Percentiles rank a stretch among this genome's conserved stretches.
Evolutionary conservation across 306 rosid species (phyloP).

Genomic region (Cucurbita argyrosperma): DNA sequence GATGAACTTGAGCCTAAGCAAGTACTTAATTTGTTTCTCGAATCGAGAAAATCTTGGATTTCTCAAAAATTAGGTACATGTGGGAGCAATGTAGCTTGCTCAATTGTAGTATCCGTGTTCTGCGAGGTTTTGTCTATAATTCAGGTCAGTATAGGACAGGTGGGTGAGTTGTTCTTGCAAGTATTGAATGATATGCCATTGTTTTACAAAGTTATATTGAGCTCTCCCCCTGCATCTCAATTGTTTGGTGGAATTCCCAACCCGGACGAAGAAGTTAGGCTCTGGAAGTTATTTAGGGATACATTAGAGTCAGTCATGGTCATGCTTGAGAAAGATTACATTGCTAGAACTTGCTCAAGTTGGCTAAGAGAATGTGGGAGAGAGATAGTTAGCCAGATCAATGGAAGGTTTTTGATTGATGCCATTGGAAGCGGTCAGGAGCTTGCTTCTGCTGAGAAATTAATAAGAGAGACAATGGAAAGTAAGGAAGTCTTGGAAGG

Average conservation of each 20-base stretch:
- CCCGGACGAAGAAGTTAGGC: conserved; percentile 93
- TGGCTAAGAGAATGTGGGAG: conserved; percentile 73
- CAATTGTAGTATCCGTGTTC: conserved; percentile 51
- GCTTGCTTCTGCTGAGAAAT: conserved; percentile 76
- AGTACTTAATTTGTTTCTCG: conserved; percentile 55
- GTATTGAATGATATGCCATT: conserved; percentile 85
- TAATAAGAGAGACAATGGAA: conserved; percentile 82
- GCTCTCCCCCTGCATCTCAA: conserved; percentile 77
- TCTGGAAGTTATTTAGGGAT: conserved; percentile 80
- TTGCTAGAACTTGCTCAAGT: conserved; percentile 50
- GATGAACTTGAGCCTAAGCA: conserved; percentile 65
- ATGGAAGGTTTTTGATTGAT: conserved; percentile 58
- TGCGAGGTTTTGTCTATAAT: conserved; percentile 72
- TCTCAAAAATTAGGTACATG: conserved; percentile 39
- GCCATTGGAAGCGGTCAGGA: conserved; percentile 59
- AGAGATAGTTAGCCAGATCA: conserved; percentile 45
- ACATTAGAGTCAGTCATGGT: conserved; percentile 51
- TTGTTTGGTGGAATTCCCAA: conserved; percentile 91
- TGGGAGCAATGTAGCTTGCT: conserved; percentile 22
- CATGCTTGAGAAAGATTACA: conserved; percentile 54
- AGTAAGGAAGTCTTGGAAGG: conserved; percentile 80
- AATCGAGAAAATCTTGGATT: conserved; percentile 74
- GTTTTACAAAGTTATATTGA: conserved; percentile 62
- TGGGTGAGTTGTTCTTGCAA: conserved; percentile 81
- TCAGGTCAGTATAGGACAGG: conserved; percentile 89